These are phyloP conservation scores for Neltuma alba DNA, from an alignment of 306 rosid genomes.

Conservation along the genomic window DNA sequence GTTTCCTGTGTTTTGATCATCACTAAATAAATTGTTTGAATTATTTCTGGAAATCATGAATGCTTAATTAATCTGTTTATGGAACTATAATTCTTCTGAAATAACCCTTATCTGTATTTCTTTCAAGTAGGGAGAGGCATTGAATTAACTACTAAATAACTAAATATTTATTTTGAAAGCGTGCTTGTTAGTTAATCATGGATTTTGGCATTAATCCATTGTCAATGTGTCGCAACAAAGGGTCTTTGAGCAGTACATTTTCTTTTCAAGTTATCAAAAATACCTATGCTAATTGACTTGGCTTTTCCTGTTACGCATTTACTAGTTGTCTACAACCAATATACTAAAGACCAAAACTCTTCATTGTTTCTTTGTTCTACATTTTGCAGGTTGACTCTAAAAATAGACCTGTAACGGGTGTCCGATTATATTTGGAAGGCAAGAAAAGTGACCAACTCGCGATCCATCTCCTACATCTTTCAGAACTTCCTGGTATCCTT, in stretches of 20 bases:
- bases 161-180: no score
- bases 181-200: no score
- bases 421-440: constrained; percentile 86
- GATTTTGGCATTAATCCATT: not conserved
- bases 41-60: no score
- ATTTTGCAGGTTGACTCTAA: constrained; percentile 66
- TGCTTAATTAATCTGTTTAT: no score
- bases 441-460: constrained; percentile 70
- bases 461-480: constrained; percentile 91
- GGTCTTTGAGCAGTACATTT: not conserved
- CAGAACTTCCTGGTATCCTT: constrained; percentile 61
- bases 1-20: no score
- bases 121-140: no score
- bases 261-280: not conserved
- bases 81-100: no score
- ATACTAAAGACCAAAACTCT: not conserved
- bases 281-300: not conserved
- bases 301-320: not conserved
- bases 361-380: not conserved
- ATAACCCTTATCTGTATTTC: no score
- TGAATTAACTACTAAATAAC: no score
- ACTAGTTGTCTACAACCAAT: not conserved
- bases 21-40: no score
- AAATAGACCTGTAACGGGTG: constrained; percentile 81
- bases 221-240: not conserved